Conservation (phyloP, 768 basidiomycete species). For the Serpula lacrymans region DNA sequence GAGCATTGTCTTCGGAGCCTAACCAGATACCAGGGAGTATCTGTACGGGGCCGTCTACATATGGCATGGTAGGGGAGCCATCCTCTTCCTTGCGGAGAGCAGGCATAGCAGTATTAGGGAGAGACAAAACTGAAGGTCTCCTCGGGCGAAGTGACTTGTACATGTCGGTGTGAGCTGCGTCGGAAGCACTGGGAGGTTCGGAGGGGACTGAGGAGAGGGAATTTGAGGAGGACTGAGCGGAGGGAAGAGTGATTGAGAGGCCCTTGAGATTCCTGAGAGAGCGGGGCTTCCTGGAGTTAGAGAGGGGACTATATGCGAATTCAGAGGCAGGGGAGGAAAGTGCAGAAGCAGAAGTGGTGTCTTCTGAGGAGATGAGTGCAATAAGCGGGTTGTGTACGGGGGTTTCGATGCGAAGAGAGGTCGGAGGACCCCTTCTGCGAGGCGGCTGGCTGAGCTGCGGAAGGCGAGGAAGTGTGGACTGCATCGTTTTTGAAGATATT, state of each 20-base stretch:
- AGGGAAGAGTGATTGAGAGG: slow-evolving; percentile 65
- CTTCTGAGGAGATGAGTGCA: slow-evolving; percentile 44
- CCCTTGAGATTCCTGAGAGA: slow-evolving; percentile 71
- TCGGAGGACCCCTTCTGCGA: slow-evolving; percentile 50
- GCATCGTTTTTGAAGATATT: slow-evolving; percentile 24
- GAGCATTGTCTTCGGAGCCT: slow-evolving; percentile 89
- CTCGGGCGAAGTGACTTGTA: slow-evolving; percentile 40
- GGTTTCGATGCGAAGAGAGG: slow-evolving; percentile 57
- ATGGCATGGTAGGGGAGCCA: slow-evolving; percentile 59
- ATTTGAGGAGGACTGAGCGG: slow-evolving; percentile 54
- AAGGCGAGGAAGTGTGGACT: slow-evolving; percentile 16
- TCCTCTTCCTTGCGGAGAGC: slow-evolving; percentile 66
- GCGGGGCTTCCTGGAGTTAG: slow-evolving; percentile 38
- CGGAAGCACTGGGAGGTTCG: slow-evolving; percentile 28
- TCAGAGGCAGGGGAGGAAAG: slow-evolving; percentile 53
- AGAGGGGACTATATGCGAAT: slow-evolving; percentile 44
- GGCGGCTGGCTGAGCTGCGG: slow-evolving; percentile 28
- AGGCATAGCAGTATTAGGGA: slow-evolving; percentile 52
- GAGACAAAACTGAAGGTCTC: slow-evolving; percentile 70
- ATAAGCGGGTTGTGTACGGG: slow-evolving; percentile 47
- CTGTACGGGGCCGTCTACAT: slow-evolving; percentile 77
- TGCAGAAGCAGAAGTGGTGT: slow-evolving; percentile 42
- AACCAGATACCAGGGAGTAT: slow-evolving; percentile 86
- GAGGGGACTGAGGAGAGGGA: slow-evolving; percentile 40
- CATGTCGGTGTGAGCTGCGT: slow-evolving; percentile 27